Conservation (phyloP, 148 eudicot species). For the Heliosperma pusillum region DNA sequence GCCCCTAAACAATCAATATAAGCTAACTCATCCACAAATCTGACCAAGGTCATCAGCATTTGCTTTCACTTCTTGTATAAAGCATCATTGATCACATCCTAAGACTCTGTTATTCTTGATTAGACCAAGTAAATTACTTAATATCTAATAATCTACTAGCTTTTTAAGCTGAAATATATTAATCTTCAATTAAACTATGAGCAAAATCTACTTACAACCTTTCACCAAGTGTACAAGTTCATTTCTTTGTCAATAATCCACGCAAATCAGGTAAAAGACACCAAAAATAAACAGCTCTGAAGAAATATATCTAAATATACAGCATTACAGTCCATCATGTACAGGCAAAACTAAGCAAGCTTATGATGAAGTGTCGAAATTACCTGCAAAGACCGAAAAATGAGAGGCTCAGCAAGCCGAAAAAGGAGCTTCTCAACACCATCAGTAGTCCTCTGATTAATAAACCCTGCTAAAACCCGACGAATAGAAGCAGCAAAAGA, state of each 20-base stretch:
- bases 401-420: slow-evolving; percentile 80
- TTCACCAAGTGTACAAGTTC: background rate
- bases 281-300: background rate
- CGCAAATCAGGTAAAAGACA: background rate
- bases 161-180: background rate
- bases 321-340: too few relatives aligned
- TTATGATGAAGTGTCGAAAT: background rate
- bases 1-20: background rate
- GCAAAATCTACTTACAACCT: background rate
- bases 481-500: slow-evolving; percentile 69
- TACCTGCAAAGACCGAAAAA: slow-evolving; percentile 92
- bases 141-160: background rate
- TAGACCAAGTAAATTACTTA: background rate
- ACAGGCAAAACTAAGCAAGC: background rate
- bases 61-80: background rate
- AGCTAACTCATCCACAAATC: background rate
- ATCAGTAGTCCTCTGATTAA: slow-evolving; percentile 60
- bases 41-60: background rate
- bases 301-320: background rate
- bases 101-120: background rate
- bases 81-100: background rate
- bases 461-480: slow-evolving; percentile 69
- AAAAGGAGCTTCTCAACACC: slow-evolving; percentile 89
- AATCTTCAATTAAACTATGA: background rate
- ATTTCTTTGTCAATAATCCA: background rate